Evolutionary conservation across 768 basidiomycete species (phyloP).

Genomic region (Guyanaporus albipodus): DNA sequence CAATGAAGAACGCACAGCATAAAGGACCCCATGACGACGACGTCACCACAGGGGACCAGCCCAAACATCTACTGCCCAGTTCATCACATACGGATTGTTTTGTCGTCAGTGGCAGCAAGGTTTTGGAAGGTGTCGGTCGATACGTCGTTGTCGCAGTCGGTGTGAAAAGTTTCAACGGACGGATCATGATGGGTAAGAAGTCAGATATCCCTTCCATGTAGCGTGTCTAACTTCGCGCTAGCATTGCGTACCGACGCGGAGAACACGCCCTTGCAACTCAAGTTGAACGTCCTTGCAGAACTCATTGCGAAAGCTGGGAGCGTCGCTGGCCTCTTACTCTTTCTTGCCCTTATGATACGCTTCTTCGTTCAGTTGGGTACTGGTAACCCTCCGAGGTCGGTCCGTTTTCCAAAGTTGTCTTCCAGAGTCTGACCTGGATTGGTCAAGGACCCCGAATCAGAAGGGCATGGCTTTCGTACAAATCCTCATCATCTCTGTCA

Average conservation of each 20-base stretch:
- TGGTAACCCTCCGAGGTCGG: conserved; percentile 52
- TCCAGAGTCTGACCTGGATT: conserved; percentile 6
- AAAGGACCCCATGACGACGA: conserved; percentile 13
- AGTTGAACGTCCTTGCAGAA: conserved; percentile 92
- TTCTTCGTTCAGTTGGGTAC: conserved; percentile 88
- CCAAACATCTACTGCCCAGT: conserved; percentile 6
- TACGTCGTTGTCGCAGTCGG: conserved; percentile 95
- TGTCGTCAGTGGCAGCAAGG: conserved; percentile 86
- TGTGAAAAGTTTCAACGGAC: conserved; percentile 88
- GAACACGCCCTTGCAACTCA: conserved; percentile 89
- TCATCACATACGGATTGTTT: conserved; percentile 82
- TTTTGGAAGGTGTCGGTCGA: conserved; percentile 88
- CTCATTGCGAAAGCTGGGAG: conserved; percentile 91
- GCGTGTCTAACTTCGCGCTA: conserved; percentile 26
- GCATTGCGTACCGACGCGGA: conserved; percentile 85
- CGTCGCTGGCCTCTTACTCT: conserved; percentile 75
- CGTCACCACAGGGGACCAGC: conserved; percentile 26
- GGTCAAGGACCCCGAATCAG: conserved; percentile 58
- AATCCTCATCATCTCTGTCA: conserved; percentile 92
- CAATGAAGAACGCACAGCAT: conserved; percentile 38
- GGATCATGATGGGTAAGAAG: conserved; percentile 88
- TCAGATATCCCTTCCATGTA: background rate
- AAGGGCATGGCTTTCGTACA: conserved; percentile 91
- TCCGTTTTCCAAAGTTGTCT: background rate
- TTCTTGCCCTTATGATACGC: conserved; percentile 82